Base-by-base conservation (phyloP, 805 yeast species). In the Lipomyces kockii region DNA sequence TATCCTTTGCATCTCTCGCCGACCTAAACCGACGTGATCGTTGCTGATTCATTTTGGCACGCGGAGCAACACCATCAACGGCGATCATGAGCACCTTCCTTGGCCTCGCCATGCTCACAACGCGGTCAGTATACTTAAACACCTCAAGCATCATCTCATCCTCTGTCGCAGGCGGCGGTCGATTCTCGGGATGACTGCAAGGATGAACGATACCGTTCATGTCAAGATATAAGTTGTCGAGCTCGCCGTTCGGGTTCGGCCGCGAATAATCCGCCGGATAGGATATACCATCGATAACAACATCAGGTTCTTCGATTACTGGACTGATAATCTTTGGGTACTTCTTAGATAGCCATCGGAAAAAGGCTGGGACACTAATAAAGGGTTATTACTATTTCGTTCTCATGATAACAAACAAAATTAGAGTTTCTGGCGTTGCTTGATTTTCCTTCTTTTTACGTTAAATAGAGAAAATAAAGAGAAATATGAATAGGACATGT, bases 121-220 rank as follows among this genome's bases (percentile, higher is more conserved):
- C 97, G 58, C 97, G 83, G 72, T 95, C 96, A 0, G 99, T 95
- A 77, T 95, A 95, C 73, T 87, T 88, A 80, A 95, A 95, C 34
- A 95, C 89, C 58, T 94, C 98, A 66, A 93, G 79, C 82, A 95
- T 87, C 99, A 95, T 95, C 76, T 95, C 98, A 68, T 92, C 97
- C 75, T 95, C 99, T 0, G 94, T 92, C 73, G 88, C 96, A 12
- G 99, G 99, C 0, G 99, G 89, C 0, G 97, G 97, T 73, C 89
- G 89, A 72, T 94, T 90, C 76, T 94, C 99, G 0, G 99, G 99
- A 78, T 95, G 99, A 1, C 98, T 89, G 82, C 98, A 95, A 1
- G 99, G 99, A 81, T 95, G 99, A 3, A 95, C 99, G 76, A 95
- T 95, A 82, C 98, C 99, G 77, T 95, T 95, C 99, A 95, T 95